Evolutionary conservation across 352 stramenopile species (phyloP).

Genomic region (Pythium rishiriense): DNA sequence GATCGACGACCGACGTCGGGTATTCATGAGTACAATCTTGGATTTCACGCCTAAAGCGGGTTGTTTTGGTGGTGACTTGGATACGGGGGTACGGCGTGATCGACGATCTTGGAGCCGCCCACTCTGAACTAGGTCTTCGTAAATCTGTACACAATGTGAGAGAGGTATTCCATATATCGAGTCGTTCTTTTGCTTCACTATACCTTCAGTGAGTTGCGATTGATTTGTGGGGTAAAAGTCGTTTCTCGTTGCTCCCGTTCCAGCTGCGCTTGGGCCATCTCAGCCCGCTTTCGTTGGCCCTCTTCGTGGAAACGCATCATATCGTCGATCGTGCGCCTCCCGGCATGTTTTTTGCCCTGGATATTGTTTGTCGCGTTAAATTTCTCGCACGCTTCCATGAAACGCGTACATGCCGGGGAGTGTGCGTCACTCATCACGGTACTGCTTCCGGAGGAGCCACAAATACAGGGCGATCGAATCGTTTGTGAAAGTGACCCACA

Average conservation of each 20-base stretch:
- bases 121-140: conserved; percentile 43
- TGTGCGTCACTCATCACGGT: conserved; percentile 16
- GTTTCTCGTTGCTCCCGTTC: conserved; percentile 36
- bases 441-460: conserved; percentile 2
- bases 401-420: conserved; percentile 42
- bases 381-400: conserved; percentile 55
- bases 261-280: conserved; percentile 31
- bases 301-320: conserved; percentile 51
- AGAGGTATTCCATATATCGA: neutral
- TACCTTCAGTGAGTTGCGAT: conserved; percentile 47
- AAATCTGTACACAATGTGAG: conserved; percentile 36
- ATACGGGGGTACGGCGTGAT: neutral
- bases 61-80: neutral
- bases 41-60: neutral
- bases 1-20: conserved; percentile 10
- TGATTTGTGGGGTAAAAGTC: conserved; percentile 55
- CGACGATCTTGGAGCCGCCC: conserved; percentile 30
- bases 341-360: conserved; percentile 46
- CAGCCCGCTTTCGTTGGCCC: conserved; percentile 42
- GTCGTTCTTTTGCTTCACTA: neutral
- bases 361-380: conserved; percentile 56
- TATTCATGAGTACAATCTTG: neutral
- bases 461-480: conserved; percentile 15
- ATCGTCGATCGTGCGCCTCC: conserved; percentile 51
- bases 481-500: neutral